A percentile compares a stretch with the other conserved stretches of the same genome.
phyloP scores from a whole-genome alignment of 1,139 yeast genomes.

The Scheffersomyces lignicola region DNA sequence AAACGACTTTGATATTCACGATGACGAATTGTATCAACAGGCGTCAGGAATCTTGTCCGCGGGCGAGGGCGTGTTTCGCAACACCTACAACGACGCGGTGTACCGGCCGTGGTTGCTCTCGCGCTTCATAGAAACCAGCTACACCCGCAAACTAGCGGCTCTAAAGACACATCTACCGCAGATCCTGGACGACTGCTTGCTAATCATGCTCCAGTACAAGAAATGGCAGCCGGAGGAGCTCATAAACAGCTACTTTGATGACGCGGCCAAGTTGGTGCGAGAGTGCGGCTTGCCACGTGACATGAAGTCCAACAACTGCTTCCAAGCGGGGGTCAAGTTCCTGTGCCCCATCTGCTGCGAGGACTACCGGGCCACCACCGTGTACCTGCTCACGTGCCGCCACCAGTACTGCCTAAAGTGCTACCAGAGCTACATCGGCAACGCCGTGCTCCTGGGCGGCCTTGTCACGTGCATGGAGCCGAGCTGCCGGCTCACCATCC shows the following conservation, averaged over 20 bases:
- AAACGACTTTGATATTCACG: slow-evolving; percentile 1
- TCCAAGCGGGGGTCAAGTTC: slow-evolving; percentile 28
- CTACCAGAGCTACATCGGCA: slow-evolving; percentile 58
- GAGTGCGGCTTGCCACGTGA: slow-evolving; percentile 48
- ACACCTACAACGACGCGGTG: slow-evolving; percentile 11
- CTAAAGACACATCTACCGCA: slow-evolving; percentile 28
- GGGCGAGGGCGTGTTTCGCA: not conserved
- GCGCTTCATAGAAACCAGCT: slow-evolving; percentile 22
- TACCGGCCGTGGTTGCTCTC: slow-evolving; percentile 30
- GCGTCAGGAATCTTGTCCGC: slow-evolving; percentile 1
- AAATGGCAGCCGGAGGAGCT: slow-evolving; percentile 77
- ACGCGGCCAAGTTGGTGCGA: slow-evolving; percentile 42
- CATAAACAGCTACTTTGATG: slow-evolving; percentile 65
- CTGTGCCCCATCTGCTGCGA: slow-evolving; percentile 68
- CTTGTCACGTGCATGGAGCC: slow-evolving; percentile 66
- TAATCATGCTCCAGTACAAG: slow-evolving; percentile 55
- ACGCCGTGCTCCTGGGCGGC: slow-evolving; percentile 52
- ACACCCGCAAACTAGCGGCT: slow-evolving; percentile 18
- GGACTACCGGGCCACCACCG: slow-evolving; percentile 31
- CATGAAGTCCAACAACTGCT: slow-evolving; percentile 17
- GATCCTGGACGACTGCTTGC: slow-evolving; percentile 42
- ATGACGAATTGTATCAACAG: slow-evolving; percentile 6
- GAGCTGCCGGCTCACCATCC: slow-evolving; percentile 33
- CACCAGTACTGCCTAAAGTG: slow-evolving; percentile 73
- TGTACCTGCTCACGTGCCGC: slow-evolving; percentile 63